Percentiles rank a stretch among this genome's conserved stretches.
phyloP scores from a whole-genome alignment of 352 stramenopile genomes.

The Phytophthora agathidicida region DNA sequence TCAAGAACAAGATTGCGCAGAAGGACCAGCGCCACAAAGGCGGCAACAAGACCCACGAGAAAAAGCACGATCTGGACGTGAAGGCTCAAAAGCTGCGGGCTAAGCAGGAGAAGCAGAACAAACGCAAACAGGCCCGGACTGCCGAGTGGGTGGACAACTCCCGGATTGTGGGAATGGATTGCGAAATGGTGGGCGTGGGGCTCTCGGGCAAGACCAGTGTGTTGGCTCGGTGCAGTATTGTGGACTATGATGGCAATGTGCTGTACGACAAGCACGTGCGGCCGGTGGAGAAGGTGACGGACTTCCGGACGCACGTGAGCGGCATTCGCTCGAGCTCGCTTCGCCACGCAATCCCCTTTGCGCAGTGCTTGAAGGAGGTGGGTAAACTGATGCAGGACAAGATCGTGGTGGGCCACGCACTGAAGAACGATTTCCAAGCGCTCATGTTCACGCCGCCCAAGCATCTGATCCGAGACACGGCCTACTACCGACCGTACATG shows the following conservation, averaged over 20 bases:
- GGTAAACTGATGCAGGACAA: slow-evolving; percentile 83
- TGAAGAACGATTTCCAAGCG: slow-evolving; percentile 89
- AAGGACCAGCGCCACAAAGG: slow-evolving; percentile 22
- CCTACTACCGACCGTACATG: slow-evolving; percentile 88
- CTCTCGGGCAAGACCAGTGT: slow-evolving; percentile 79
- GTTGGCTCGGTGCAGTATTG: slow-evolving; percentile 87
- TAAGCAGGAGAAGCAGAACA: slow-evolving; percentile 54
- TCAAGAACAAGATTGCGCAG: slow-evolving; percentile 76
- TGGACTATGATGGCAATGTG: slow-evolving; percentile 84
- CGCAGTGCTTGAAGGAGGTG: slow-evolving; percentile 83
- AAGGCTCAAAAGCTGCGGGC: slow-evolving; percentile 45
- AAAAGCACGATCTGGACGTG: slow-evolving; percentile 46
- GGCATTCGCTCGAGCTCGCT: slow-evolving; percentile 75
- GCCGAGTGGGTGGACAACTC: slow-evolving; percentile 83
- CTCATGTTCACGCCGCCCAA: slow-evolving; percentile 88
- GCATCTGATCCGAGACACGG: slow-evolving; percentile 81
- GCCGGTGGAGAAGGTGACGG: slow-evolving; percentile 85
- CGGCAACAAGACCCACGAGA: slow-evolving; percentile 31
- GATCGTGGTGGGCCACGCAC: slow-evolving; percentile 81
- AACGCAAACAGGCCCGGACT: slow-evolving; percentile 55
- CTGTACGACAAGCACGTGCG: slow-evolving; percentile 87
- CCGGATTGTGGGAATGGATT: slow-evolving; percentile 87
- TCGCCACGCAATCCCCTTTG: slow-evolving; percentile 80
- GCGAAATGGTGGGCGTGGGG: slow-evolving; percentile 89
- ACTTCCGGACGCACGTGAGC: slow-evolving; percentile 88